These are phyloP conservation scores for Nakaseomyces sp. DNA, from an alignment of 1,139 yeast genomes.

Conservation along the genomic window DNA sequence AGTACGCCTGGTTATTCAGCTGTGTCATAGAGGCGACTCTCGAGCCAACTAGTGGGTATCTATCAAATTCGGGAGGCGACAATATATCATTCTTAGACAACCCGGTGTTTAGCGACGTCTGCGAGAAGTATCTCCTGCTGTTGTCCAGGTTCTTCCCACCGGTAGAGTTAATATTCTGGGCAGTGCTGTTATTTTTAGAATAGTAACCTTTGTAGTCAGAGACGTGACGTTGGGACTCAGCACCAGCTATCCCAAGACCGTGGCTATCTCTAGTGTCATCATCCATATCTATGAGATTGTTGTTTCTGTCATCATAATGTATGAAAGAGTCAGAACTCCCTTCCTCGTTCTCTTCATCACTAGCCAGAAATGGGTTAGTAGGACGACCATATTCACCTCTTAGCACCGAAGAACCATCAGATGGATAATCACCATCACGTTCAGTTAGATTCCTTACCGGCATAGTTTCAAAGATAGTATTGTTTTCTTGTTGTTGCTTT, in stretches of 20 bases:
- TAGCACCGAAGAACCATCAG: conserved; percentile 2
- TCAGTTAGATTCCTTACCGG: conserved; percentile 8
- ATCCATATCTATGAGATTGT: conserved; percentile 5
- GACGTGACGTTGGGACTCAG: conserved; percentile 7
- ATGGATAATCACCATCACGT: conserved; percentile 1
- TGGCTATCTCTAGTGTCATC: conserved; percentile 12
- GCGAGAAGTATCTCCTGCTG: conserved; percentile 7
- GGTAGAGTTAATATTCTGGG: conserved; percentile 3
- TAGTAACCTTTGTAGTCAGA: conserved; percentile 28
- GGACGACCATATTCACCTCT: neutral
- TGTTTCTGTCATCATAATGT: conserved; percentile 6
- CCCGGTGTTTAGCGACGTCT: conserved; percentile 14
- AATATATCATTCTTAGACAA: conserved; percentile 24
- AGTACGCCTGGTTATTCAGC: conserved; percentile 8
- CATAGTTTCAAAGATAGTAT: neutral
- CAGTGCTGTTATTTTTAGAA: conserved; percentile 15
- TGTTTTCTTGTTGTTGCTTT: neutral
- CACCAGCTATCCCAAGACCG: conserved; percentile 12
- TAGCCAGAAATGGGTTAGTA: conserved; percentile 18
- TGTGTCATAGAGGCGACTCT: conserved; percentile 39
- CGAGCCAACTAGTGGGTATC: conserved; percentile 51
- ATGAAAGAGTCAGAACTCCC: conserved; percentile 7
- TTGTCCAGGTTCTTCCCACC: conserved; percentile 4
- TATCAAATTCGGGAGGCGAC: conserved; percentile 47
- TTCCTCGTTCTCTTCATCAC: conserved; percentile 20